Base-by-base conservation (phyloP, 2,329 filamentous ascomycete genomes). In the Alternaria gansuensis region DNA sequence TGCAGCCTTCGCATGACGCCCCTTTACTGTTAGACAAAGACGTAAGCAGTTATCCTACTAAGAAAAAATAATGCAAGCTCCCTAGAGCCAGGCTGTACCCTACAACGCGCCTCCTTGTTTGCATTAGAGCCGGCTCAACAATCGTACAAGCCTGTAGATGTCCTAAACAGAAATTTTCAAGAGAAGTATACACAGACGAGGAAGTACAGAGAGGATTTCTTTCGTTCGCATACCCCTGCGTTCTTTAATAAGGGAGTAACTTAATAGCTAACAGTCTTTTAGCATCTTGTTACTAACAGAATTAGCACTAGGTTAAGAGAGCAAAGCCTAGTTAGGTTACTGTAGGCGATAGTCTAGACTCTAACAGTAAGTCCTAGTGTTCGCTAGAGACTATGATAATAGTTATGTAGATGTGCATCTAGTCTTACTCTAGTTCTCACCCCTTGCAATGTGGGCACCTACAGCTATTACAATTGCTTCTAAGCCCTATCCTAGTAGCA, bases 381-480 rank as follows among this genome's bases (percentile, higher is more conserved):
- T 33, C 23, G 10, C 41, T 29, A n/a, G n/a, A 36, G 37, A 40
- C 37, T 8, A 21, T 37, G 6, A 50, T 5, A 23, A 33, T 14
- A 28, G 28, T n/a, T 29, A 13, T 55, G 23, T 13, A 5, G 37
- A 11, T 49, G 45, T 10, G 21, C 9, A 24, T 55, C 8, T 29
- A 17, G 37, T 43, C 14, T 50, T 13, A 54, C 36, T 23, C 17
- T 26, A 23, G 24, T 26, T 33, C 36, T 33, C 9, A 54, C 36
- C 28, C 28, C 31, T 53, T 4, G 37, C 14, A 11, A 57, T 57
- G 33, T 40, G 7, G 46, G 54, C 54, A 46, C 40, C 48, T 51
- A 28, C 45, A 46, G 51, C 33, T 24, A 48, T 54, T 41, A 54
- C 51, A 10, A 54, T 33, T 40, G 17, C 48, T 51, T 51, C 7